A percentile compares a stretch with the other conserved stretches of the same genome.
Conservation (phyloP, 2,329 filamentous ascomycete genomes). For the Didymella lethalis region DNA sequence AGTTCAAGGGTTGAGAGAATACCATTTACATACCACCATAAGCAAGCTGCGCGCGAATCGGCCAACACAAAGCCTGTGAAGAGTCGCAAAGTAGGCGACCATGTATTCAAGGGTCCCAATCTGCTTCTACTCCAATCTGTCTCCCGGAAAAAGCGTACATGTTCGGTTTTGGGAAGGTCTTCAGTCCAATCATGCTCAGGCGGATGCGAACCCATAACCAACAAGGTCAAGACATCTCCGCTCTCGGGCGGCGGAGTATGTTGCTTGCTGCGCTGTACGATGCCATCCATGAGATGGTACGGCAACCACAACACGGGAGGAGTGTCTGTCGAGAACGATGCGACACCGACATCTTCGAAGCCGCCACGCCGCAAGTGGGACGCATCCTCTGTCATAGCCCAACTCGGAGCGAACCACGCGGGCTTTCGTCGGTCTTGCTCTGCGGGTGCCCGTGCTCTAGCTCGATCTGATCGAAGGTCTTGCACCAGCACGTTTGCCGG, state of each 20-base stretch:
- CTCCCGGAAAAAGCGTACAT: constrained; percentile 45
- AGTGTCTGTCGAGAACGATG: constrained; percentile 14
- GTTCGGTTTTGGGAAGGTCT: constrained; percentile 39
- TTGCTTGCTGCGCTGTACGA: constrained; percentile 15
- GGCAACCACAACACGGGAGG: constrained; percentile 9
- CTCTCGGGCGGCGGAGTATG: constrained; percentile 29
- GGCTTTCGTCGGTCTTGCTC: constrained; percentile 8
- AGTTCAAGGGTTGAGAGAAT: neutral
- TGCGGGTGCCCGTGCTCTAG: neutral
- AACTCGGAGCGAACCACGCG: constrained; percentile 12
- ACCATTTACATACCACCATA: constrained; percentile 41
- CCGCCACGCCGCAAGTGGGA: constrained; percentile 6
- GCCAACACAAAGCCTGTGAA: constrained; percentile 44
- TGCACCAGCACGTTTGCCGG: neutral
- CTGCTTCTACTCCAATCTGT: constrained; percentile 38
- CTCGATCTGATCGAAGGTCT: constrained; percentile 5
- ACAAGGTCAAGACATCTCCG: constrained; percentile 18
- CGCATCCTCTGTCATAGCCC: constrained; percentile 8
- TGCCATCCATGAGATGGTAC: constrained; percentile 18
- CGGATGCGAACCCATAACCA: constrained; percentile 23
- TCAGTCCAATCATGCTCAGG: constrained; percentile 39
- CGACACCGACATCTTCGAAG: constrained; percentile 10
- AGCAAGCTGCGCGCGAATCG: constrained; percentile 43
- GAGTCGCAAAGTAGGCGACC: constrained; percentile 40
- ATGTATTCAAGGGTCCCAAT: constrained; percentile 38